These are phyloP conservation scores for Dothiorella sarmentorum DNA, from an alignment of 2,329 filamentous ascomycete species.

Conservation along the genomic window DNA sequence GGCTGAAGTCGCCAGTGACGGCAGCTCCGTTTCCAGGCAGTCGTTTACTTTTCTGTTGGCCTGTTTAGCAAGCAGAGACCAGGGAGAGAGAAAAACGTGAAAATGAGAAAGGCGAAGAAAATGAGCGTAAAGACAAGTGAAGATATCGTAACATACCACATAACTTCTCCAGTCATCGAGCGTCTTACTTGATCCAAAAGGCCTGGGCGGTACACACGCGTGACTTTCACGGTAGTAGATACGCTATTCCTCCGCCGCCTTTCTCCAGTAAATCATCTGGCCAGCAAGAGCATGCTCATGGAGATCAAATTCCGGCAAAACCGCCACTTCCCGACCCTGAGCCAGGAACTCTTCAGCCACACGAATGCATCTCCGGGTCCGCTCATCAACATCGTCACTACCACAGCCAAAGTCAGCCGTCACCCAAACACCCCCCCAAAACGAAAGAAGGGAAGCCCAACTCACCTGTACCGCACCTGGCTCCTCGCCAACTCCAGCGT, in stretches of 20 bases:
- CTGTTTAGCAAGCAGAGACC: too few relatives aligned
- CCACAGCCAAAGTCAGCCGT: neutral
- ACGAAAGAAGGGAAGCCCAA: neutral
- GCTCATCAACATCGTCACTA: conserved; percentile 3
- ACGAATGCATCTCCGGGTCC: conserved; percentile 22
- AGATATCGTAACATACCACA: too few relatives aligned
- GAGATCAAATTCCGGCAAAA: conserved; percentile 29
- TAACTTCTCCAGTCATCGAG: too few relatives aligned
- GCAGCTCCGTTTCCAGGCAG: too few relatives aligned
- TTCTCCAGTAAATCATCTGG: conserved; percentile 31
- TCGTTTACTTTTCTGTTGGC: too few relatives aligned
- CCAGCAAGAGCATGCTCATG: conserved; percentile 33
- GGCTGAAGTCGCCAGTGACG: too few relatives aligned
- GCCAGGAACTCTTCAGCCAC: conserved; percentile 28
- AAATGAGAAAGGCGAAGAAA: too few relatives aligned
- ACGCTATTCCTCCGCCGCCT: neutral
- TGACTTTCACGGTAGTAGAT: too few relatives aligned
- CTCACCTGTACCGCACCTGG: conserved; percentile 4
- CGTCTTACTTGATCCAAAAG: too few relatives aligned
- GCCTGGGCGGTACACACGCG: too few relatives aligned
- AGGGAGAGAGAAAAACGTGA: too few relatives aligned
- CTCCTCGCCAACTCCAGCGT: conserved; percentile 17
- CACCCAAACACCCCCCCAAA: neutral
- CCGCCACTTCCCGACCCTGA: conserved; percentile 20
- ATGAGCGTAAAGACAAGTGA: too few relatives aligned